These are phyloP conservation scores for Ustilago loliicola DNA, from an alignment of 1,284 basidiomycete species.

Conservation along the genomic window DNA sequence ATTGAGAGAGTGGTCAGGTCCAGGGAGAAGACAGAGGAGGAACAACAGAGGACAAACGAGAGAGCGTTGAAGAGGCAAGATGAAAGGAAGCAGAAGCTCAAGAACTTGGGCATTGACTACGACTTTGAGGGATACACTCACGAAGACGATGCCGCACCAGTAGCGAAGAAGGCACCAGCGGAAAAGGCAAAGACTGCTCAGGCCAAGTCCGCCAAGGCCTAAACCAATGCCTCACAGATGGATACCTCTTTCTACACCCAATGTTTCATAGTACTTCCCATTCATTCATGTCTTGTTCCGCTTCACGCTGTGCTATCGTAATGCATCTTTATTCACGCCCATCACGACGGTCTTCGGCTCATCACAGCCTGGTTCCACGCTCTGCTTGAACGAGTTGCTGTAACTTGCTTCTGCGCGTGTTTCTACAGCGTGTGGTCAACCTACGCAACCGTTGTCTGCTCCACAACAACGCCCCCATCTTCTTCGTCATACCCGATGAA, in stretches of 20 bases:
- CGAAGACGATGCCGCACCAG: conserved; percentile 5
- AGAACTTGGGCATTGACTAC: conserved; percentile 87
- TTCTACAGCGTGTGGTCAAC: background rate
- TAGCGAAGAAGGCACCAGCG: conserved; percentile 14
- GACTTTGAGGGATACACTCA: conserved; percentile 77
- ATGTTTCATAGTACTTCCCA: background rate
- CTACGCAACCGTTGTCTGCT: conserved; percentile 5
- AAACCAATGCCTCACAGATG: background rate
- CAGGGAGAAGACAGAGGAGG: conserved; percentile 81
- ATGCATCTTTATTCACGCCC: conserved; percentile 11
- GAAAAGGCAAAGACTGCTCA: conserved; percentile 9
- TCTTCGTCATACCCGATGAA: conserved; percentile 35
- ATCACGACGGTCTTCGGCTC: background rate
- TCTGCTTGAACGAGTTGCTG: background rate
- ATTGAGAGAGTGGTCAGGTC: conserved; percentile 79
- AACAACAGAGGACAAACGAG: conserved; percentile 79
- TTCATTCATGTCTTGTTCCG: background rate
- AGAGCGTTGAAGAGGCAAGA: conserved; percentile 84
- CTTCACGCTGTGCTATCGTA: conserved; percentile 7
- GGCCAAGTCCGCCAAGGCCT: conserved; percentile 30
- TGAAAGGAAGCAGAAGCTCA: conserved; percentile 82
- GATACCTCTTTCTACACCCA: background rate
- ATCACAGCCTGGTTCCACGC: background rate
- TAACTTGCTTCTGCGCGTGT: background rate
- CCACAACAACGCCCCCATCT: background rate